These are phyloP conservation scores for Talaromyces marneffei DNA, from an alignment of 2,329 filamentous ascomycete species.

Conservation along the genomic window DNA sequence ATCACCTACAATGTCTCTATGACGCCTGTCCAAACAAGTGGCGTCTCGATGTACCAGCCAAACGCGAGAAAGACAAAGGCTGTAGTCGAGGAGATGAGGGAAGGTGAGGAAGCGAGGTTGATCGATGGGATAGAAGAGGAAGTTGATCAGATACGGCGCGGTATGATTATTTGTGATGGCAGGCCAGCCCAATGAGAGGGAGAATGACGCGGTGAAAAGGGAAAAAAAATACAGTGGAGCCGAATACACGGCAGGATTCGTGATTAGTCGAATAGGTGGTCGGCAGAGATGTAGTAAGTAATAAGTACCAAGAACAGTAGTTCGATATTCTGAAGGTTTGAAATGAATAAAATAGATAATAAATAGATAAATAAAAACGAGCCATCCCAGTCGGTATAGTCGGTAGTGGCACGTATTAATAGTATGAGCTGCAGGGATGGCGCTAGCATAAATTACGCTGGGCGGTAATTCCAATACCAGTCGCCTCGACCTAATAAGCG, in stretches of 20 bases:
- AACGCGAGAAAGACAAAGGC: not conserved
- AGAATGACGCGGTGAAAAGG: conserved; percentile 11
- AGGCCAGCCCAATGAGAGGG: conserved; percentile 9
- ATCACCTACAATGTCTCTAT: not conserved
- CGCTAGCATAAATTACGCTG: conserved; percentile 1
- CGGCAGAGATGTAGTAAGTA: not conserved
- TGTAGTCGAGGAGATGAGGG: not conserved
- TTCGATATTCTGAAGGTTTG: not conserved
- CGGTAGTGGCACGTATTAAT: conserved; percentile 6
- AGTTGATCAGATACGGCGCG: conserved; percentile 9
- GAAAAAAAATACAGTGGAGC: conserved; percentile 8
- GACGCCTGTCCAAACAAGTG: not conserved
- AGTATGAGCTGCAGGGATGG: not conserved
- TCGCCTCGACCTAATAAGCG: not conserved
- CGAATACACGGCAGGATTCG: conserved; percentile 2
- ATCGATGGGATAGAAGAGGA: not conserved
- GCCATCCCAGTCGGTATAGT: not conserved
- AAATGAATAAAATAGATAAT: not conserved
- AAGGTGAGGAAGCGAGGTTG: not conserved
- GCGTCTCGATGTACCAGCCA: not conserved
- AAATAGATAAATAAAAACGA: conserved; percentile 4
- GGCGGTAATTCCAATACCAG: not conserved
- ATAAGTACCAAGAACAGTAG: not conserved
- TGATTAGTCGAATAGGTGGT: not conserved
- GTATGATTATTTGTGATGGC: conserved; percentile 8